phyloP scores from a whole-genome alignment of 2,329 filamentous ascomycete genomes.

The Reticulascus tulasneorum region DNA sequence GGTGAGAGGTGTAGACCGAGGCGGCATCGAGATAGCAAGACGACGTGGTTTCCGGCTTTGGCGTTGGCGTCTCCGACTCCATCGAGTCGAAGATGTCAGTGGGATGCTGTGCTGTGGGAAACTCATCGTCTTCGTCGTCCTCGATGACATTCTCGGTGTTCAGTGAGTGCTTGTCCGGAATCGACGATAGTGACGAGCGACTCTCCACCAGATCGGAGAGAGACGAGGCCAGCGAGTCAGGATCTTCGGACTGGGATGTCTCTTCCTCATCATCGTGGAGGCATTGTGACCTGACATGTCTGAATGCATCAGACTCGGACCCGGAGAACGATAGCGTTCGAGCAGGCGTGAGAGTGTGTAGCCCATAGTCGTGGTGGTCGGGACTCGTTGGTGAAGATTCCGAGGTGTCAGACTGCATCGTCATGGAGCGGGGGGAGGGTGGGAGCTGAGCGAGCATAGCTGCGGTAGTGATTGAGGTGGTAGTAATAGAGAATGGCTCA shows the following conservation, averaged over 20 bases:
- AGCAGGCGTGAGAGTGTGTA: slow-evolving; percentile 33
- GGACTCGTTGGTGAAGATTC: slow-evolving; percentile 31
- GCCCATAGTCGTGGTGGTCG: slow-evolving; percentile 26
- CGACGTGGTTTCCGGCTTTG: slow-evolving; percentile 30
- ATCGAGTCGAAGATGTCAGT: slow-evolving; percentile 29
- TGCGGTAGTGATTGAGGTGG: slow-evolving; percentile 20
- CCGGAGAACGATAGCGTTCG: slow-evolving; percentile 51
- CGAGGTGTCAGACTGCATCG: slow-evolving; percentile 41
- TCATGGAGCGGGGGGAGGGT: slow-evolving; percentile 47
- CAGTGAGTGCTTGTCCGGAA: slow-evolving; percentile 19
- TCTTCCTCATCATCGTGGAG: slow-evolving; percentile 31
- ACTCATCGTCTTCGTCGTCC: slow-evolving; percentile 24
- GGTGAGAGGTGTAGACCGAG: slow-evolving; percentile 22
- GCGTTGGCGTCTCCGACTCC: slow-evolving; percentile 41
- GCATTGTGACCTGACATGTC: slow-evolving; percentile 16
- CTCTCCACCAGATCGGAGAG: slow-evolving; percentile 42
- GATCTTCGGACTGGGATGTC: slow-evolving; percentile 40
- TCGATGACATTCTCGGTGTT: slow-evolving; percentile 24
- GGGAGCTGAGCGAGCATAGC: slow-evolving; percentile 28
- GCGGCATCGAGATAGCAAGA: slow-evolving; percentile 34
- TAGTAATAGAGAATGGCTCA: slow-evolving; percentile 37
- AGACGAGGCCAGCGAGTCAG: slow-evolving; percentile 39
- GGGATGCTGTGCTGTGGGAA: slow-evolving; percentile 34
- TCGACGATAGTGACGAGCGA: slow-evolving; percentile 27
- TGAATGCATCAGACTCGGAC: slow-evolving; percentile 40